Evolutionary conservation across 2,329 filamentous ascomycete genomes (phyloP).

Genomic region (Aureobasidium sp.): DNA sequence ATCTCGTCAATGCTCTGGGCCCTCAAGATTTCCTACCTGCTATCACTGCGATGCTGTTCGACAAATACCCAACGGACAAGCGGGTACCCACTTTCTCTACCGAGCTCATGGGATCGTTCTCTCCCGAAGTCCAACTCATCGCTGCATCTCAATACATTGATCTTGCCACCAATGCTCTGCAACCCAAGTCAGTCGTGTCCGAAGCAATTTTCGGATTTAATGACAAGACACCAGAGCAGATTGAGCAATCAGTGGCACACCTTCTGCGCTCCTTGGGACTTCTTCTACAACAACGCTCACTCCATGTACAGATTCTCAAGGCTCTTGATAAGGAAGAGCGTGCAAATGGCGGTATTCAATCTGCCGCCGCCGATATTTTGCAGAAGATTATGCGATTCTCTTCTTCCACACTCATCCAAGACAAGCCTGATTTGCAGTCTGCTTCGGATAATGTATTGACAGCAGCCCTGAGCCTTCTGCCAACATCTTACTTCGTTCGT

Average conservation of each 20-base stretch:
- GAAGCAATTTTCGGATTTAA: slow-evolving; percentile 61
- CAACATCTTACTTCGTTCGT: slow-evolving; percentile 81
- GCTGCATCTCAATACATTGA: slow-evolving; percentile 69
- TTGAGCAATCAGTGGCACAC: slow-evolving; percentile 29
- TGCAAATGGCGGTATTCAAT: slow-evolving; percentile 21
- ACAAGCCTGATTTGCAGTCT: slow-evolving; percentile 31
- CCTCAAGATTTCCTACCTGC: slow-evolving; percentile 82
- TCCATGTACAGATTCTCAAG: slow-evolving; percentile 13
- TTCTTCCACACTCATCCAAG: not conserved
- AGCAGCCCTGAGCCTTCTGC: slow-evolving; percentile 75
- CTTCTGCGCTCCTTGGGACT: slow-evolving; percentile 31
- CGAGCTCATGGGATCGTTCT: slow-evolving; percentile 66
- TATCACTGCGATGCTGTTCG: slow-evolving; percentile 80
- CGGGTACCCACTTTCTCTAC: slow-evolving; percentile 67
- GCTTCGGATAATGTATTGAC: slow-evolving; percentile 60
- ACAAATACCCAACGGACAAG: slow-evolving; percentile 74
- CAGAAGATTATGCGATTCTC: slow-evolving; percentile 24
- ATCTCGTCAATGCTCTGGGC: slow-evolving; percentile 78
- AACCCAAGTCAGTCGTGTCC: slow-evolving; percentile 66
- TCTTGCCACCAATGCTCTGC: slow-evolving; percentile 67
- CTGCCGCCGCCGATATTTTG: slow-evolving; percentile 33
- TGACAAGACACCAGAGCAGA: slow-evolving; percentile 36
- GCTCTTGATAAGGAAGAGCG: slow-evolving; percentile 14
- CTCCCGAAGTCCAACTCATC: slow-evolving; percentile 64
- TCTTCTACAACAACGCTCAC: slow-evolving; percentile 20